Conservation (phyloP, 129 eudicot genomes). For the Kitagawia praeruptora region DNA sequence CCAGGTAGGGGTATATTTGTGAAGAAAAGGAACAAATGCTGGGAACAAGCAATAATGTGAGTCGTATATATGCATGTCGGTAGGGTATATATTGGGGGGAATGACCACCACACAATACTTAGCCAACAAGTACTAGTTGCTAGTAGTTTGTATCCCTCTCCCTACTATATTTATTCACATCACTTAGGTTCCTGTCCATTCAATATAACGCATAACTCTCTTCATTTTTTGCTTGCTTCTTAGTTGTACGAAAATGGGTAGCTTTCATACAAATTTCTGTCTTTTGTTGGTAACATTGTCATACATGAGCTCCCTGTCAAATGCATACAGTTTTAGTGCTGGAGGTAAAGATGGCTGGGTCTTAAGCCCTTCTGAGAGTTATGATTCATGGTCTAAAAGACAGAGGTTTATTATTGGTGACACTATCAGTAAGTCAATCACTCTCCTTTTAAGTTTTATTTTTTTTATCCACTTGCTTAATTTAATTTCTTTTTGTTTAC, state of each 20-base stretch:
- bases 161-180: no score
- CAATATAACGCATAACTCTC: no score
- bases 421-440: conserved; percentile 26
- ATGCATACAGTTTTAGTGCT: conserved; percentile 20
- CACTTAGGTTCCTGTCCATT: background rate
- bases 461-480: background rate
- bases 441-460: background rate
- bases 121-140: background rate
- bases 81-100: background rate
- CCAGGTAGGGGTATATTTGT: background rate
- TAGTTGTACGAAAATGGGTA: background rate
- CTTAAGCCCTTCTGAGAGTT: conserved; percentile 28
- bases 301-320: conserved; percentile 1
- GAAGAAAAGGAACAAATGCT: background rate
- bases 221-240: background rate
- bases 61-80: background rate
- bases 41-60: background rate
- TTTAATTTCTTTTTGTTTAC: background rate
- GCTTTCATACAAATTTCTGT: background rate
- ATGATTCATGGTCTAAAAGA: conserved; percentile 27
- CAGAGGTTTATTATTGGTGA: conserved; percentile 36
- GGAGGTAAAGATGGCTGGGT: conserved; percentile 39
- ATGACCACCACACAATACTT: conserved; percentile 3
- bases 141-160: no score
- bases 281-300: conserved; percentile 6